Conservation (phyloP, 257 asterid genomes). For the Fraxinus anomala region DNA sequence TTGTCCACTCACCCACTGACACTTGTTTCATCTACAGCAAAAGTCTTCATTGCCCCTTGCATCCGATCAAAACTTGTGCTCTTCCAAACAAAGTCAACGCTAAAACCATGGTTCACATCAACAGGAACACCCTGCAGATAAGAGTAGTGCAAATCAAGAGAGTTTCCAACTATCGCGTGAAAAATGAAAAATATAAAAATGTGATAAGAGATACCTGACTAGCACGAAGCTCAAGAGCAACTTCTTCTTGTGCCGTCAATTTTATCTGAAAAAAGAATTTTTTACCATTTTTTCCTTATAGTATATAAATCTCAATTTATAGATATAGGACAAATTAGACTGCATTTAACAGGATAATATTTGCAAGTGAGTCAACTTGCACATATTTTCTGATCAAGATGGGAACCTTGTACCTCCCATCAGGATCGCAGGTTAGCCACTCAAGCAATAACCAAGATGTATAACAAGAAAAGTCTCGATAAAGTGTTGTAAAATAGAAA, state of each 20-base stretch:
- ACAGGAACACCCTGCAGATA: slow-evolving; percentile 82
- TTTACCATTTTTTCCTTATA: background rate
- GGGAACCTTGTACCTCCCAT: slow-evolving; percentile 18
- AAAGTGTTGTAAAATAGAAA: slow-evolving; percentile 5
- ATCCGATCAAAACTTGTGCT: slow-evolving; percentile 94
- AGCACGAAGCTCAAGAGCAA: slow-evolving; percentile 96
- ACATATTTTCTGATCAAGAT: slow-evolving; percentile 2
- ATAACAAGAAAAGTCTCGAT: background rate
- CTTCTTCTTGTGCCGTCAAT: slow-evolving; percentile 96
- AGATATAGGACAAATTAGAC: slow-evolving; percentile 1
- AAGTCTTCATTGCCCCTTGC: slow-evolving; percentile 98
- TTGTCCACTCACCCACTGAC: slow-evolving; percentile 83
- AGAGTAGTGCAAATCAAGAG: slow-evolving; percentile 25
- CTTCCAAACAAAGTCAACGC: slow-evolving; percentile 98
- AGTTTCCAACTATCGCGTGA: background rate
- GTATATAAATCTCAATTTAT: background rate
- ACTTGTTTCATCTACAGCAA: slow-evolving; percentile 98
- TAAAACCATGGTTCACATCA: slow-evolving; percentile 88
- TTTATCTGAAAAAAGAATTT: slow-evolving; percentile 59
- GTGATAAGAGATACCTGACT: slow-evolving; percentile 60
- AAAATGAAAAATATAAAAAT: background rate
- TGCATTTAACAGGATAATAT: background rate
- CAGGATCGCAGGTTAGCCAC: slow-evolving; percentile 16
- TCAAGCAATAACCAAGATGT: background rate
- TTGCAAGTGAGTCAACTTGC: slow-evolving; percentile 10